phyloP scores from a whole-genome alignment of 306 rosid species.

The Rosa lucieae region DNA sequence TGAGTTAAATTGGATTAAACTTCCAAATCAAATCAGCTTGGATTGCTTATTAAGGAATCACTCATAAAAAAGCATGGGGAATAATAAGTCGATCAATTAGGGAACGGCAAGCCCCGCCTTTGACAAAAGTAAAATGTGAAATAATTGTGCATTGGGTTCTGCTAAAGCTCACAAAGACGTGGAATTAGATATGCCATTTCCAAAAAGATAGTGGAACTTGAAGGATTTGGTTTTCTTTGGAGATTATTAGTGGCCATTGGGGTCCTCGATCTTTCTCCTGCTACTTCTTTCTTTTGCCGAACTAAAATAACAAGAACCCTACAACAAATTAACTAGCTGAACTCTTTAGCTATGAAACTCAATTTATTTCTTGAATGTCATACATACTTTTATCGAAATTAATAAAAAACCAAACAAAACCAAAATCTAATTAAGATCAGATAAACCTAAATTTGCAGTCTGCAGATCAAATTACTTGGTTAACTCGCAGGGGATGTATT shows the following conservation, averaged over 20 bases:
- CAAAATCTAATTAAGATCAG: too few relatives aligned
- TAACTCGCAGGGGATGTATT: too few relatives aligned
- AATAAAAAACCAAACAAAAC: too few relatives aligned
- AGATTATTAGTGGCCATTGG: background rate
- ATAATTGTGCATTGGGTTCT: conserved; percentile 55
- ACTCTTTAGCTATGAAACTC: background rate
- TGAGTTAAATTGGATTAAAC: background rate
- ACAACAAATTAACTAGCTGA: background rate
- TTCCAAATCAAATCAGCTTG: background rate
- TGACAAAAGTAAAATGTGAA: conserved; percentile 37
- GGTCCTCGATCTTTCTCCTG: background rate
- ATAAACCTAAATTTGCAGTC: too few relatives aligned
- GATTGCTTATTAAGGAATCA: background rate
- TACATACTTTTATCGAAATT: background rate
- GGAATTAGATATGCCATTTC: conserved; percentile 7
- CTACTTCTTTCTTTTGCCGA: background rate
- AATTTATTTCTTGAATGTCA: background rate
- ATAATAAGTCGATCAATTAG: background rate
- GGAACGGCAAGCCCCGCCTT: background rate
- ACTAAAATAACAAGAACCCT: background rate
- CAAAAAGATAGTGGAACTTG: background rate
- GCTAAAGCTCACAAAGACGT: conserved; percentile 40
- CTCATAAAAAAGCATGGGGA: background rate
- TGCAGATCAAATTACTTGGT: too few relatives aligned
- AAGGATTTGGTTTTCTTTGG: conserved; percentile 6